These are phyloP conservation scores for Aureobasidium sp. DNA, from an alignment of 2,329 filamentous ascomycete genomes.

Conservation along the genomic window DNA sequence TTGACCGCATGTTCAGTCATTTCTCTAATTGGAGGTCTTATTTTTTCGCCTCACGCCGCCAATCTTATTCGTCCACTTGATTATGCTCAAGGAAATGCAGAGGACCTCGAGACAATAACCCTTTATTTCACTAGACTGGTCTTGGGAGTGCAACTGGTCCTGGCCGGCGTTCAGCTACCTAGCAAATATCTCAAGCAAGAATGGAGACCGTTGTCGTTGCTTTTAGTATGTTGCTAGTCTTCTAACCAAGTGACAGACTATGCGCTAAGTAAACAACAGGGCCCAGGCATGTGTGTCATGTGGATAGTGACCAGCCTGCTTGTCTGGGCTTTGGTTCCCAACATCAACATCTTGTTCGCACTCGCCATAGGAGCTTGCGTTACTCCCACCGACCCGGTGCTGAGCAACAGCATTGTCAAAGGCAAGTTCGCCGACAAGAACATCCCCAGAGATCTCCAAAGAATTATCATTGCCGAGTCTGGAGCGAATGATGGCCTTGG, in stretches of 20 bases:
- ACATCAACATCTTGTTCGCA: constrained; percentile 67
- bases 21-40: constrained; percentile 69
- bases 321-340: constrained; percentile 68
- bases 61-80: constrained; percentile 67
- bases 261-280: constrained; percentile 28
- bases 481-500: constrained; percentile 85
- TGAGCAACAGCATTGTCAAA: constrained; percentile 87
- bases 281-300: constrained; percentile 80
- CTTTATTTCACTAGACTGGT: constrained; percentile 82
- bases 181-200: constrained; percentile 71
- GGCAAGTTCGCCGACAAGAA: constrained; percentile 90
- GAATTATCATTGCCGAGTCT: constrained; percentile 60
- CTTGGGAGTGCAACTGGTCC: constrained; percentile 80
- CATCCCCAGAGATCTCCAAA: constrained; percentile 72
- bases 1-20: constrained; percentile 54
- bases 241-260: not conserved
- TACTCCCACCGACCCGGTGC: constrained; percentile 83
- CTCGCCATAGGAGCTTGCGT: constrained; percentile 77
- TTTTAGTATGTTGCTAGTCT: constrained; percentile 42
- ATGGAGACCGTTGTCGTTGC: constrained; percentile 66
- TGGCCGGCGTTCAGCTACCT: constrained; percentile 82
- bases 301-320: constrained; percentile 76
- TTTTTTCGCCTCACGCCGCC: constrained; percentile 69
- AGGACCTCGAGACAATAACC: constrained; percentile 64
- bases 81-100: constrained; percentile 55